Percentiles rank a stretch among this genome's conserved stretches.
Evolutionary conservation across 1,284 basidiomycete genomes (phyloP).

Genomic region (Ceratobasidium sp.): DNA sequence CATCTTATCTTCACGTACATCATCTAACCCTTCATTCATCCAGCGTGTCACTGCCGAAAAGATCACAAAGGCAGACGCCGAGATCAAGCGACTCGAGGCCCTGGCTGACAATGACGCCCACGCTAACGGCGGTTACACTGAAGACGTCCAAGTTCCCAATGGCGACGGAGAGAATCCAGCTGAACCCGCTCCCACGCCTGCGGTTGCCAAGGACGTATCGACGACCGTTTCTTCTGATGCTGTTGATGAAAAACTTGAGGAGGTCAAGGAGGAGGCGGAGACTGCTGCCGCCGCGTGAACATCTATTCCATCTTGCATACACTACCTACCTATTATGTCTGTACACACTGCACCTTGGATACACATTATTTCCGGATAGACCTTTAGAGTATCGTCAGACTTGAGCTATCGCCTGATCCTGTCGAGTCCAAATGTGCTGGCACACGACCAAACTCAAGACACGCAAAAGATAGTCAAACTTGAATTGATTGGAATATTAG

Average conservation of each 20-base stretch:
- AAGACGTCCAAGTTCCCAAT: constrained; percentile 54
- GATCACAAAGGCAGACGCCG: constrained; percentile 80
- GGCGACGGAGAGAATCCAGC: constrained; percentile 61
- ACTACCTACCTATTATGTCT: constrained; percentile 32
- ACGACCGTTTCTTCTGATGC: constrained; percentile 57
- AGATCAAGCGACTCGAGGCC: constrained; percentile 72
- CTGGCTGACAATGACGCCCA: constrained; percentile 48
- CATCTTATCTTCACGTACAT: constrained; percentile 61
- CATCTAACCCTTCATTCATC: no score
- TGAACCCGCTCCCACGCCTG: constrained; percentile 62
- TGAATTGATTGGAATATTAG: constrained; percentile 42
- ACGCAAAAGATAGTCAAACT: constrained; percentile 28
- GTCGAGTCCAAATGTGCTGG: no score
- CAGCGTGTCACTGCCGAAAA: constrained; percentile 74
- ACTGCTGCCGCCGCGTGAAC: constrained; percentile 45
- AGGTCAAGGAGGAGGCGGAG: constrained; percentile 56
- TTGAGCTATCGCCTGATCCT: no score
- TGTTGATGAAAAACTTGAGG: constrained; percentile 63
- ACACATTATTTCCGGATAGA: constrained; percentile 17
- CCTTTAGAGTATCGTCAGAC: no score
- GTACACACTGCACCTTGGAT: constrained; percentile 32
- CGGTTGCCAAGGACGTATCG: constrained; percentile 51
- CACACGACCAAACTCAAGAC: not conserved
- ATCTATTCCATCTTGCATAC: constrained; percentile 23
- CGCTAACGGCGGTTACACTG: constrained; percentile 45